Evolutionary conservation across 2,329 filamentous ascomycete species (phyloP), one percentile per base, ranked within the genome.

Genomic region (Arthrobotrys pseudoclavata): DNA sequence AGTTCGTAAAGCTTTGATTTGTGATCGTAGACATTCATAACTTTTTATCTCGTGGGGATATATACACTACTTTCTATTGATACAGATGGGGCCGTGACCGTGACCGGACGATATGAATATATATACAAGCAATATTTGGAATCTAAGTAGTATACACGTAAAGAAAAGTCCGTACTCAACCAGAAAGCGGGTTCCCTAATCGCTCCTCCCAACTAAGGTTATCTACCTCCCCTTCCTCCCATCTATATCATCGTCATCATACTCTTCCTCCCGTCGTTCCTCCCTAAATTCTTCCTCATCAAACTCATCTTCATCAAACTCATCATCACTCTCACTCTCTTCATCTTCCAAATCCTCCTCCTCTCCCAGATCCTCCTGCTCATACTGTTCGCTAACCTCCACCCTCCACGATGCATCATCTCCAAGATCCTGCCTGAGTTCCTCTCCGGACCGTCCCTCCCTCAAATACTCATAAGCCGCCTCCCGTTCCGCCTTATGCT

Each of bases 261-360:
- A 47, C 22, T 61, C 52, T 26, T 57, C 64, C 12, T 52, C 40
- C 24, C 62, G 37, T 52, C 18, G 10, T 7, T 66, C 50, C 1
- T 22, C 50, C 9, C 67, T 52, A n/a, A 34, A 67, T 48, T 84
- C 88, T 3, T 88, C 91, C 82, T 87, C 91, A 15, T 89, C 88
- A 82, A 91, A 84, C 7, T 89, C 87, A 0, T 90, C 42, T 82
- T 91, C 85, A 6, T 89, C 87, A 0, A 90, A 90, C 50, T 87
- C 85, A 0, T 84, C 85, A 4, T 87, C 88, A 82, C 91, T 89
- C 69, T 91, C 87, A 90, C 90, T 92, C 7, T 91, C 86, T 79
- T 90, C 87, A 86, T 79, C 81, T n/a, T 24, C 83, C 79, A 80
- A 84, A 83, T 81, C 84, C n/a, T 83, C 83, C 62, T 84, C 53